Percentiles rank a stretch among this genome's conserved stretches.
Evolutionary conservation across 768 basidiomycete species (phyloP).

Genomic region (Sarcodon aspratus): DNA sequence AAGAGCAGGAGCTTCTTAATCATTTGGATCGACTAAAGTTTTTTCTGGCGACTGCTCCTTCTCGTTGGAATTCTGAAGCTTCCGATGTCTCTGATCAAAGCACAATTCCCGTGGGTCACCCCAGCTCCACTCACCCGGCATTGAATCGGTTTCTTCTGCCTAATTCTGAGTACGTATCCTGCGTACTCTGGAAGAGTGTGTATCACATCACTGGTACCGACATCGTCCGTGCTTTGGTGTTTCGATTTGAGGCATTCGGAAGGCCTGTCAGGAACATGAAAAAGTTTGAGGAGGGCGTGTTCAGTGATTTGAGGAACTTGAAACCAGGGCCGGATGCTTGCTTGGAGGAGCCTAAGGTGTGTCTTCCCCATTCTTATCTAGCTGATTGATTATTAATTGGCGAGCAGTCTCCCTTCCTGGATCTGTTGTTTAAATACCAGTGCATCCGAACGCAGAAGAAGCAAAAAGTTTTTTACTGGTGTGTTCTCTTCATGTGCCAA

Average conservation of each 20-base stretch:
- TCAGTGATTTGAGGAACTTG: conserved; percentile 85
- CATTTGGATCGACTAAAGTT: conserved; percentile 78
- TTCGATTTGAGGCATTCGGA: conserved; percentile 88
- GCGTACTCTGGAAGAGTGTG: conserved; percentile 84
- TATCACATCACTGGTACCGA: conserved; percentile 97
- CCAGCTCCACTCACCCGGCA: conserved; percentile 55
- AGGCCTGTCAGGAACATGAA: conserved; percentile 88
- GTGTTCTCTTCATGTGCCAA: conserved; percentile 14
- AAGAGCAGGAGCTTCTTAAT: conserved; percentile 62
- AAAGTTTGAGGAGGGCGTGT: conserved; percentile 96
- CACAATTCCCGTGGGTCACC: conserved; percentile 22
- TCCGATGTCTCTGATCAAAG: conserved; percentile 12
- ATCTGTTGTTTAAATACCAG: conserved; percentile 90
- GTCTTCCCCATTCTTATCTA: conserved; percentile 12
- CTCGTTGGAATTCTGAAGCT: conserved; percentile 46
- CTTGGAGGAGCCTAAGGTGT: conserved; percentile 91
- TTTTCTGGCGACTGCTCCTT: conserved; percentile 80
- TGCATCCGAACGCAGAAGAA: conserved; percentile 98
- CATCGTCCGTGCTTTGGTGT: conserved; percentile 90
- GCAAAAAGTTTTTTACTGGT: conserved; percentile 99
- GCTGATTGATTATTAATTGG: conserved; percentile 6
- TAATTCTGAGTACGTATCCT: conserved; percentile 78
- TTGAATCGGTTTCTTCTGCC: conserved; percentile 85
- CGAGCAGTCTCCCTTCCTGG: conserved; percentile 77
- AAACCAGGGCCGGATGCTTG: conserved; percentile 91